Conservation (phyloP, 768 basidiomycete species). For the Termitomyces sp. region DNA sequence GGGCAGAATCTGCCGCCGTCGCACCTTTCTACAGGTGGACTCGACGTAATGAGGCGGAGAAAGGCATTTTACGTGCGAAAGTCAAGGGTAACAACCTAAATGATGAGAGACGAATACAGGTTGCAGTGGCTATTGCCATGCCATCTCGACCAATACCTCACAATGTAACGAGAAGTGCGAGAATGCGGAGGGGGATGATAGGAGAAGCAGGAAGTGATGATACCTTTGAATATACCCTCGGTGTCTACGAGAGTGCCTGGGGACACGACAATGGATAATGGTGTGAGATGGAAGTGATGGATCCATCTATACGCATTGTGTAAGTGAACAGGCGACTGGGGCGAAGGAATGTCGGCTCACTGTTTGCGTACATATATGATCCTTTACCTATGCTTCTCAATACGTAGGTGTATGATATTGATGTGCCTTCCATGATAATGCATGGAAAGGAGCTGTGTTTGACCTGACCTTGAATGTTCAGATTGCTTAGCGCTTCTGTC, state of each 20-base stretch:
- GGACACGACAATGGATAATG: constrained; percentile 12
- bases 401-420: not conserved
- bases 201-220: constrained; percentile 7
- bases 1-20: not conserved
- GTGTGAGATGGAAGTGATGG: not conserved
- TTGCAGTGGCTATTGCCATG: constrained; percentile 14
- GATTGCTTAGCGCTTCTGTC: not conserved
- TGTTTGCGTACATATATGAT: not conserved
- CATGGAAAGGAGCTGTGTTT: not conserved
- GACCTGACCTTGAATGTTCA: not conserved
- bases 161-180: not conserved
- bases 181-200: not conserved
- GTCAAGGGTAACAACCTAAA: not conserved
- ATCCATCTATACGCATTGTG: not conserved
- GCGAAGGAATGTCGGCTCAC: not conserved
- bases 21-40: constrained; percentile 2
- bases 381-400: not conserved
- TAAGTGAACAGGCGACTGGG: not conserved
- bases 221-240: constrained; percentile 25
- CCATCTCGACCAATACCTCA: constrained; percentile 7
- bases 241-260: constrained; percentile 30
- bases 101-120: constrained; percentile 6
- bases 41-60: not conserved
- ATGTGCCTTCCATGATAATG: not conserved
- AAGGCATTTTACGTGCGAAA: not conserved